phyloP scores from a whole-genome alignment of 345 rosid species.

The Microthlaspi erraticum region DNA sequence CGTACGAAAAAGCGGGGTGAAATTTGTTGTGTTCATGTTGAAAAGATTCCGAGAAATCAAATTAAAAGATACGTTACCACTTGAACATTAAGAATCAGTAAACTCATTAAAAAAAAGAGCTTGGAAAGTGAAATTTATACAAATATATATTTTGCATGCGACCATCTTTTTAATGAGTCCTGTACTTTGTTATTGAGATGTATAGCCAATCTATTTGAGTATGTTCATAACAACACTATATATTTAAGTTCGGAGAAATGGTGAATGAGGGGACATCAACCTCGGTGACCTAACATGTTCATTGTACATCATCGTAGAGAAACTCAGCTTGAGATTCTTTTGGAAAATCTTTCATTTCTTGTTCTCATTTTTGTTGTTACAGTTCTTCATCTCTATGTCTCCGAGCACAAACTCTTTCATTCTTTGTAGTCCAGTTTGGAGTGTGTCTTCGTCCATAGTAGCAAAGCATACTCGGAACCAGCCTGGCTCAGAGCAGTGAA shows the following conservation, averaged over 20 bases:
- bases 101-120: neutral
- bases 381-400: conserved; percentile 4
- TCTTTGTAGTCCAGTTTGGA: conserved; percentile 24
- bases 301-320: conserved; percentile 50
- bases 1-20: neutral
- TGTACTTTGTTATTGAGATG: neutral
- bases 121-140: neutral
- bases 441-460: conserved; percentile 46
- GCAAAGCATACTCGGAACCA: conserved; percentile 47
- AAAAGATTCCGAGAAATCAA: conserved; percentile 11
- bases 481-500: conserved; percentile 47
- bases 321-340: conserved; percentile 59
- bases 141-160: neutral
- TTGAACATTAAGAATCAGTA: neutral
- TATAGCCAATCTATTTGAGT: neutral
- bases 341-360: conserved; percentile 44
- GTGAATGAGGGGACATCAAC: conserved; percentile 70
- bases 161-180: neutral
- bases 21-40: conserved; percentile 43
- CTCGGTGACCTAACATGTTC: conserved; percentile 57
- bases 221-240: neutral
- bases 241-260: conserved; percentile 42
- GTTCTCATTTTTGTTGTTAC: conserved; percentile 34
- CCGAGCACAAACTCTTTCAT: conserved; percentile 37
- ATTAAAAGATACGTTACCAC: neutral